These are phyloP conservation scores for Salix koriyanagi DNA, from an alignment of 345 rosid genomes.

Conservation along the genomic window DNA sequence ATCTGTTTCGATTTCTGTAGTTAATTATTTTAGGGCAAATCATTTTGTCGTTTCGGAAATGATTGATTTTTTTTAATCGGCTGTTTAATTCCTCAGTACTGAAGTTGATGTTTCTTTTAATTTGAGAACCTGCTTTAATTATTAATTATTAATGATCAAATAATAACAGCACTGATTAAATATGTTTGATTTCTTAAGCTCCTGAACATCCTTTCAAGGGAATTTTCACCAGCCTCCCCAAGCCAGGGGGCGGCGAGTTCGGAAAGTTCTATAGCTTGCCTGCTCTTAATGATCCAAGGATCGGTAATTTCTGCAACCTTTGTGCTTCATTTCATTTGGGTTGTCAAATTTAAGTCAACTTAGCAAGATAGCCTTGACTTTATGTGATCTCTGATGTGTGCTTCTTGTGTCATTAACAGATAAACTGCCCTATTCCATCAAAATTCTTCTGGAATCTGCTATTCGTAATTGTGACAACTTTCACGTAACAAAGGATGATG, in stretches of 20 bases:
- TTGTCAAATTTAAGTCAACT: neutral
- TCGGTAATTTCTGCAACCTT: slow-evolving; percentile 45
- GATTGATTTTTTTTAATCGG: neutral
- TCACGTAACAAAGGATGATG: slow-evolving; percentile 88
- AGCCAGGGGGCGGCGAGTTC: slow-evolving; percentile 94
- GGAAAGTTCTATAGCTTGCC: slow-evolving; percentile 94
- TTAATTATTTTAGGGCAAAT: neutral
- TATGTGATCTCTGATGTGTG: neutral
- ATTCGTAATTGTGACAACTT: slow-evolving; percentile 94
- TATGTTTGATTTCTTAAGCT: slow-evolving; percentile 48
- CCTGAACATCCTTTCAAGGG: slow-evolving; percentile 76
- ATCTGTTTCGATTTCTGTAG: slow-evolving; percentile 5
- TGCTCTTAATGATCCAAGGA: slow-evolving; percentile 89
- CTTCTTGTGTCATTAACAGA: slow-evolving; percentile 39
- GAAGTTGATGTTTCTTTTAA: neutral
- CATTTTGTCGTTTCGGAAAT: neutral
- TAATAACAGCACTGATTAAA: neutral
- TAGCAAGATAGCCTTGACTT: neutral
- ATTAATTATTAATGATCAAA: neutral
- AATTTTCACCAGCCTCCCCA: slow-evolving; percentile 73
- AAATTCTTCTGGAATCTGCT: slow-evolving; percentile 92
- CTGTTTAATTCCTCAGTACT: neutral
- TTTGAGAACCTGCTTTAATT: neutral
- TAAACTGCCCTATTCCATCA: slow-evolving; percentile 85
- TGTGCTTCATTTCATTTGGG: neutral